Evolutionary conservation across 148 eudicot genomes (phyloP).

Genomic region (Rheum nobile): DNA sequence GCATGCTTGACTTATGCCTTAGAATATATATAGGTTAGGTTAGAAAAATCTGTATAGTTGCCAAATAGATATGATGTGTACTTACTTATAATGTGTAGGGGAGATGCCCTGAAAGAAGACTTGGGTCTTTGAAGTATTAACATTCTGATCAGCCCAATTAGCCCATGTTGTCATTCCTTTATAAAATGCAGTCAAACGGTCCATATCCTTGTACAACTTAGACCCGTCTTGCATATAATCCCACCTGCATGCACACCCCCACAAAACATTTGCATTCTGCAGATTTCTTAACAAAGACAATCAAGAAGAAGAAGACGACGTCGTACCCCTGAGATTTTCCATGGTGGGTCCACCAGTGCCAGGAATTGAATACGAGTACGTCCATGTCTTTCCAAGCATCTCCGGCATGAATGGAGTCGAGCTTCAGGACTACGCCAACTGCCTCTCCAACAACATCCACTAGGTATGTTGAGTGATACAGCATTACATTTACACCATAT

Average conservation of each 20-base stretch:
- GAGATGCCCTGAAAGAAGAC: conserved; percentile 93
- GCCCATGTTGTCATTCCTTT: conserved; percentile 91
- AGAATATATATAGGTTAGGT: too few species aligned
- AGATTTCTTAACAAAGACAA: neutral
- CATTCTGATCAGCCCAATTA: conserved; percentile 61
- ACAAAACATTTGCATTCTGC: neutral
- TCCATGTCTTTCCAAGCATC: conserved; percentile 70
- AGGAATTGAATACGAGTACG: conserved; percentile 69
- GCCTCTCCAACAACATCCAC: conserved; percentile 59
- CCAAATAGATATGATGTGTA: too few species aligned
- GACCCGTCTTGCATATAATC: conserved; percentile 69
- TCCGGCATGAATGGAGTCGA: conserved; percentile 68
- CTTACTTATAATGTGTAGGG: conserved; percentile 90
- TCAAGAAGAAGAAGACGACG: neutral
- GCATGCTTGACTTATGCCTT: too few species aligned
- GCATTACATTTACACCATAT: conserved; percentile 43
- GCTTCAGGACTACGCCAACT: conserved; percentile 55
- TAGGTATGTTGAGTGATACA: conserved; percentile 60
- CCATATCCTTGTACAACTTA: conserved; percentile 59
- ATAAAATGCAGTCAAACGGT: conserved; percentile 60
- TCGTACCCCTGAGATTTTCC: conserved; percentile 57
- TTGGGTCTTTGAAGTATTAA: conserved; percentile 56
- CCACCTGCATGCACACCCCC: conserved; percentile 47
- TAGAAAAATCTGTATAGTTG: too few species aligned
- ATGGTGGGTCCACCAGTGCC: conserved; percentile 98